These are phyloP conservation scores for Lupinus albus DNA, from an alignment of 306 rosid genomes.

Conservation along the genomic window DNA sequence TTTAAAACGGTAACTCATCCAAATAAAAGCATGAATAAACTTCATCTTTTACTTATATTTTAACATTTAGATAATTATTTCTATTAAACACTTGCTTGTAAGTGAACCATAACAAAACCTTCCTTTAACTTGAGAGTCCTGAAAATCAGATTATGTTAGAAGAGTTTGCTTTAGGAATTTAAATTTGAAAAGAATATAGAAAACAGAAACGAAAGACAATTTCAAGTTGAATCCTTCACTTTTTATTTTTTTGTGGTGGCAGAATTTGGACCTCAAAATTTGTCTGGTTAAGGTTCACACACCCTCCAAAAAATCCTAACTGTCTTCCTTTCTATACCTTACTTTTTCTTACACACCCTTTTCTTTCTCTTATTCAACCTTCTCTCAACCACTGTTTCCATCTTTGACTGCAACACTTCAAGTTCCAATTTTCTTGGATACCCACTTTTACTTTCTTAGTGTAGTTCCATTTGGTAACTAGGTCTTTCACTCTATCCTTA, in stretches of 20 bases:
- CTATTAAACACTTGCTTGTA: too few species aligned
- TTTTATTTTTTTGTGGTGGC: slow-evolving; percentile 34
- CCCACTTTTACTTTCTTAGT: slow-evolving; percentile 44
- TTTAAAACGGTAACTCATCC: too few species aligned
- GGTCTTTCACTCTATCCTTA: slow-evolving; percentile 28
- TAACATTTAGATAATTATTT: too few species aligned
- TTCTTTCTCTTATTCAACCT: slow-evolving; percentile 39
- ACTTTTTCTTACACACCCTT: slow-evolving; percentile 43
- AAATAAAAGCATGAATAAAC: too few species aligned
- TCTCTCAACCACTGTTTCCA: slow-evolving; percentile 43
- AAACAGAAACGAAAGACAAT: slow-evolving; percentile 22
- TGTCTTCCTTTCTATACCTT: slow-evolving; percentile 27
- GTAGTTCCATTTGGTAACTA: slow-evolving; percentile 11
- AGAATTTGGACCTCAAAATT: slow-evolving; percentile 59
- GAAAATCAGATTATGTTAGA: too few species aligned
- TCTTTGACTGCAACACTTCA: slow-evolving; percentile 50
- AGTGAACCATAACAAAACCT: too few species aligned
- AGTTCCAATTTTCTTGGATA: slow-evolving; percentile 43
- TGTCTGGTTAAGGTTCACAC: slow-evolving; percentile 59
- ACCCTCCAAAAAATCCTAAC: slow-evolving; percentile 50
- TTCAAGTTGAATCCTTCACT: slow-evolving; percentile 42
- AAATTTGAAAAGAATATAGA: background rate
- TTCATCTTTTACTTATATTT: too few species aligned
- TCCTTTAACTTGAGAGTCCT: too few species aligned
- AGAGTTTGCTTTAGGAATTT: background rate